Base-by-base conservation (phyloP, 257 asterid species). In the Ehretia macrophylla region DNA sequence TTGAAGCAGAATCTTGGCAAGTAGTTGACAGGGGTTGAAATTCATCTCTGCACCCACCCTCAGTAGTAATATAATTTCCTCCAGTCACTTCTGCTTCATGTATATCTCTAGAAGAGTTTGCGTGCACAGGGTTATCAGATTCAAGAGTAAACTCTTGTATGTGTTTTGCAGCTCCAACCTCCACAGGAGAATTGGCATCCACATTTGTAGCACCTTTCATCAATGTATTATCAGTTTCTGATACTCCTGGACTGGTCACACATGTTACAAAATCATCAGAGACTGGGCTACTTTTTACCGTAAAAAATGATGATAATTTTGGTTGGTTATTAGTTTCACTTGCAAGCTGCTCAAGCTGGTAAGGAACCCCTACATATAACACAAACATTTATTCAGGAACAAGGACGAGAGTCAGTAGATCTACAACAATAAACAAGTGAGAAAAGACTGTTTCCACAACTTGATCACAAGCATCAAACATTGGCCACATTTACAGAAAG, bases 271-370 rank as follows among this genome's bases (percentile, higher is more conserved):
- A 62, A 63, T 63, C 62, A 63, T 64, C 75, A 54, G 82, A 74
- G 59, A 40, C 69, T 56, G 62, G 67, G 50, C 45, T 42, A 58
- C 52, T 78, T 73, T 75, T 79, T 23, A 64, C 73, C 54, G 81
- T 67, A 71, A 93, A 91, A 72, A 88, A 93, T 53, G 95, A 71
- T 49, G 89, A 83, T 61, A 92, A 44, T 59, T 84, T 93, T 63
- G 95, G 85, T 69, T 93, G 99, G 76, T 85, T 78, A 65, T 47
- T 53, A 45, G 59, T 77, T 73, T 81, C 91, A 49, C 79, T 67
- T 37, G 81, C 86, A 58, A 93, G 76, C 81, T 85, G 94, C 74
- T 87, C 85, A 51, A 90, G 97, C 80, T 88, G 96, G 76, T 86
- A 92, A 54, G 92, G 95, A 32, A 70, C 68, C 99, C 99, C 97